A percentile compares a stretch with the other conserved stretches of the same genome.
phyloP scores from a whole-genome alignment of 2,329 filamentous ascomycete species.

The Fonsecaea multimorphosa region DNA sequence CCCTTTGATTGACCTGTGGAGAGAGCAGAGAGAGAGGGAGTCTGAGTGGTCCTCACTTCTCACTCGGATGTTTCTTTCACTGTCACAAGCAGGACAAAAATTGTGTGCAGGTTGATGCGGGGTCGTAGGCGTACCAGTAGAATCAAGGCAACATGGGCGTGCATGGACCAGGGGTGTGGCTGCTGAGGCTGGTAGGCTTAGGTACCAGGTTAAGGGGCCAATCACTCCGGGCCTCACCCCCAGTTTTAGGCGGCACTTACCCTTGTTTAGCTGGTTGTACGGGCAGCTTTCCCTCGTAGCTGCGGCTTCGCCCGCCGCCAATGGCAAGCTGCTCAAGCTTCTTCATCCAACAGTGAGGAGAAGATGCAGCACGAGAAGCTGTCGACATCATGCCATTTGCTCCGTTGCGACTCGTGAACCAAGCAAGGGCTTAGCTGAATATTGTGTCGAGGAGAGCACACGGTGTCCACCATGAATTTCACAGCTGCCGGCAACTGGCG shows the following conservation, averaged over 20 bases:
- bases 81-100: neutral
- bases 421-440: neutral
- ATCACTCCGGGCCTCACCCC: neutral
- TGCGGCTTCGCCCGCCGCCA: conserved; percentile 19
- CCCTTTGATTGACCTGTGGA: conserved; percentile 8
- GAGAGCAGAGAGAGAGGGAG: neutral
- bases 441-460: neutral
- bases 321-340: neutral
- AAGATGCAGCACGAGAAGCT: conserved; percentile 18
- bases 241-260: neutral
- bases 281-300: neutral
- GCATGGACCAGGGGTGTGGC: conserved; percentile 5
- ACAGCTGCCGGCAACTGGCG: neutral
- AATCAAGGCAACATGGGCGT: neutral
- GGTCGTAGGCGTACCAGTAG: neutral
- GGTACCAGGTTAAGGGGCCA: conserved; percentile 1
- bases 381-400: conserved; percentile 1
- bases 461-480: neutral
- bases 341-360: conserved; percentile 22
- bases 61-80: neutral
- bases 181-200: neutral
- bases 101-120: conserved; percentile 14
- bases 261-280: neutral
- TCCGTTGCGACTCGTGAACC: neutral
- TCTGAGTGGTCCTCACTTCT: neutral